Evolutionary conservation across 768 basidiomycete species (phyloP).

Genomic region (Naematelia aurantialba): DNA sequence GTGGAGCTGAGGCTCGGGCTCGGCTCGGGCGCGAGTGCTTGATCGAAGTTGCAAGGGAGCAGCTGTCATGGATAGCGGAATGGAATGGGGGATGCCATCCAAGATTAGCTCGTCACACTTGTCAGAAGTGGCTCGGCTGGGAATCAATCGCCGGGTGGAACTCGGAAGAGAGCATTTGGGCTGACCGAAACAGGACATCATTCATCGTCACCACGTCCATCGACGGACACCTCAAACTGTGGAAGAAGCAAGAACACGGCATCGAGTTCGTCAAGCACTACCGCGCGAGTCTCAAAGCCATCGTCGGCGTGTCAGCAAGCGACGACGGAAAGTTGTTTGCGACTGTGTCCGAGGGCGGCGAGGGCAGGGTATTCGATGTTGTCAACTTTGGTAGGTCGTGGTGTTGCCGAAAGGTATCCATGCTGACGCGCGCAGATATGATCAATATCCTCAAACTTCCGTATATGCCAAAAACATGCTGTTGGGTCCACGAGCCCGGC

Average conservation of each 20-base stretch:
- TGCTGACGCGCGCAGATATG: conserved; percentile 62
- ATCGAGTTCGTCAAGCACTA: conserved; percentile 99
- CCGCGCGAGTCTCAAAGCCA: conserved; percentile 78
- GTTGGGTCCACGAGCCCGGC: conserved; percentile 89
- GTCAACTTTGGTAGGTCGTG: conserved; percentile 87
- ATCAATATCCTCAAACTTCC: conserved; percentile 93
- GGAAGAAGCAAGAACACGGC: conserved; percentile 94
- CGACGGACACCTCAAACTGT: conserved; percentile 94
- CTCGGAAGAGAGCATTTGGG: background rate
- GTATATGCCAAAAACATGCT: conserved; percentile 79
- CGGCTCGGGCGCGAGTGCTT: too few species aligned
- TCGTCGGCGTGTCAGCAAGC: conserved; percentile 76
- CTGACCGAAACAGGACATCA: conserved; percentile 63
- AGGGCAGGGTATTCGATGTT: conserved; percentile 93
- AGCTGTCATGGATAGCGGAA: too few species aligned
- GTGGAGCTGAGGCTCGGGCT: too few species aligned
- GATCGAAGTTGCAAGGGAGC: too few species aligned
- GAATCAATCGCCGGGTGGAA: background rate
- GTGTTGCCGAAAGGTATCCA: background rate
- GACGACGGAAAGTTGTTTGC: conserved; percentile 90
- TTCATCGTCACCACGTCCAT: conserved; percentile 91
- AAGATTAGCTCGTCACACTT: background rate
- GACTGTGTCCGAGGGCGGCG: conserved; percentile 84
- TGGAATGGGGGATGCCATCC: too few species aligned
- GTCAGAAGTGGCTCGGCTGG: too few species aligned